Percentiles rank a stretch among this genome's conserved stretches.
These are phyloP conservation scores for Pleurozium schreberi DNA, from an alignment of 225 moss, liverwort and hornwort genomes.

Conservation along the genomic window DNA sequence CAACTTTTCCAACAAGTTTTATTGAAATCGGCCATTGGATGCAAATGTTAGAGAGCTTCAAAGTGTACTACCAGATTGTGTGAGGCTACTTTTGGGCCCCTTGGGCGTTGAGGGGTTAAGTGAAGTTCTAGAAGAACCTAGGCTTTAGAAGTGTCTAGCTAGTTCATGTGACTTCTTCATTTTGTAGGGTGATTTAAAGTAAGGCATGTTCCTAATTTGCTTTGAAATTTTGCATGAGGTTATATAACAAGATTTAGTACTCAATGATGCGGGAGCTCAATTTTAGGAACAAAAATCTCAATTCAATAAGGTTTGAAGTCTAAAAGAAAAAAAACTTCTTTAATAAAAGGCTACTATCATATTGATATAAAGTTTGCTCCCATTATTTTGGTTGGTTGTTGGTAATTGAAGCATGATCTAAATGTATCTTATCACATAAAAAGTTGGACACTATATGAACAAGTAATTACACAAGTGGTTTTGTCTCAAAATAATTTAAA, in stretches of 20 bases:
- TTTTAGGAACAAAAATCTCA: too few relatives aligned
- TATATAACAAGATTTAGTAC: too few relatives aligned
- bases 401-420: neutral
- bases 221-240: neutral
- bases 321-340: too few relatives aligned
- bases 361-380: neutral
- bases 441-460: neutral
- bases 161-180: neutral
- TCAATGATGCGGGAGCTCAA: too few relatives aligned
- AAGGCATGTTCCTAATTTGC: neutral
- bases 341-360: too few relatives aligned
- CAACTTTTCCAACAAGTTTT: too few relatives aligned
- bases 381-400: neutral
- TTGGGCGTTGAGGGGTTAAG: too few relatives aligned
- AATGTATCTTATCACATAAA: neutral
- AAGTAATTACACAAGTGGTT: neutral
- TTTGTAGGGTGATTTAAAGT: neutral
- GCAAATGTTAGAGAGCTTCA: too few relatives aligned
- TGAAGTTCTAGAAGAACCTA: neutral
- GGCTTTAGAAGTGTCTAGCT: neutral
- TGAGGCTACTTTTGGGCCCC: too few relatives aligned
- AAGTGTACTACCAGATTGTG: too few relatives aligned
- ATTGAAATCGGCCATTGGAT: too few relatives aligned
- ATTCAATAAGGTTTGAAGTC: too few relatives aligned
- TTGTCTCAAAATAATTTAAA: neutral